These are phyloP conservation scores for Wickerhamomyces sp. DNA, from an alignment of 1,139 yeast genomes.

Conservation along the genomic window DNA sequence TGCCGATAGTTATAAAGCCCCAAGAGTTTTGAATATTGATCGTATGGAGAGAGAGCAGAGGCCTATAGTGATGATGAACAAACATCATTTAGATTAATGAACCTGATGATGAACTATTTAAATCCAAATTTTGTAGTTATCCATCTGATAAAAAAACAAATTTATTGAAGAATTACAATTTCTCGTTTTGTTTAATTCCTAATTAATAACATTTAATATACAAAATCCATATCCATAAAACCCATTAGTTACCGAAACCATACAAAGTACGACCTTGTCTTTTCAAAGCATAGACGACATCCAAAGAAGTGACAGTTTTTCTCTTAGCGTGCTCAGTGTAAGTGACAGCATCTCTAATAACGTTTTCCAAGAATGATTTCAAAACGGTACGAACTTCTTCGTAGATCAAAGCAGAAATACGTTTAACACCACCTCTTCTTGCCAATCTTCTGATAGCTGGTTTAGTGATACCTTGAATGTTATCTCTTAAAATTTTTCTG, in stretches of 20 bases:
- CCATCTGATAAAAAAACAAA: no score
- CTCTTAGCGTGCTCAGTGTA: slow-evolving; percentile 99
- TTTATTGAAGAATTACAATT: no score
- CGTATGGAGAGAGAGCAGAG: slow-evolving; percentile 6
- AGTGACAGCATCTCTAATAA: slow-evolving; percentile 98
- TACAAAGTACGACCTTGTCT: slow-evolving; percentile 99
- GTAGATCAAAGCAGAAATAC: slow-evolving; percentile 97
- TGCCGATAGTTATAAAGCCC: slow-evolving; percentile 19
- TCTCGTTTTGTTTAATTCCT: neutral
- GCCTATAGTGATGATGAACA: no score
- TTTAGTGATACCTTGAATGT: slow-evolving; percentile 99
- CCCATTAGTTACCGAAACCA: slow-evolving; percentile 93
- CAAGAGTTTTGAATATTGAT: slow-evolving; percentile 1
- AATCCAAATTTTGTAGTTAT: no score
- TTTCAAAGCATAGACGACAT: slow-evolving; percentile 98
- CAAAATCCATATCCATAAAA: slow-evolving; percentile 2
- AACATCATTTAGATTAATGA: no score
- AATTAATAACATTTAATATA: slow-evolving; percentile 3
- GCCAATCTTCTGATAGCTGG: slow-evolving; percentile 99
- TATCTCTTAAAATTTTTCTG: slow-evolving; percentile 98
- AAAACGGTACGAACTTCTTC: slow-evolving; percentile 98
- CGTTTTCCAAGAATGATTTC: slow-evolving; percentile 93
- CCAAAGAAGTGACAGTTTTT: slow-evolving; percentile 98
- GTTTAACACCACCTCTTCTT: slow-evolving; percentile 99
- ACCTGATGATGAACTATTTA: no score